Evolutionary conservation across 495 filamentous ascomycete species (phyloP).

Genomic region (Terfezia claveryi): DNA sequence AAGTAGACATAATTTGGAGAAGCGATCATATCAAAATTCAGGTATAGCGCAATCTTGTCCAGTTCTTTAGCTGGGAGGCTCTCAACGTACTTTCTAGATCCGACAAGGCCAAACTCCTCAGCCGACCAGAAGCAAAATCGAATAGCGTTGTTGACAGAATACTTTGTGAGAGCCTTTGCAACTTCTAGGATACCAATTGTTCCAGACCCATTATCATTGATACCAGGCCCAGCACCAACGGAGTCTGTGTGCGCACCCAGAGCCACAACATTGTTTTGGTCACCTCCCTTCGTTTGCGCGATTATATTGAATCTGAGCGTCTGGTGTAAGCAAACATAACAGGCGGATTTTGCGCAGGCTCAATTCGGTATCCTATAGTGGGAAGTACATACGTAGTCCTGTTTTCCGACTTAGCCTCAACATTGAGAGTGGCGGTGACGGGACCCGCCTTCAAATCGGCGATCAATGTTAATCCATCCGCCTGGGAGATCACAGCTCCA

Average conservation of each 20-base stretch:
- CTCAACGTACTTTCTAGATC: conserved; percentile 37
- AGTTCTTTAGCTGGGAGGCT: conserved; percentile 26
- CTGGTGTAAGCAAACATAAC: background rate
- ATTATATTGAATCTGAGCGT: conserved; percentile 35
- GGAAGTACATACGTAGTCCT: conserved; percentile 20
- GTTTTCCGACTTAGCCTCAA: conserved; percentile 25
- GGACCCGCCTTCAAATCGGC: conserved; percentile 21
- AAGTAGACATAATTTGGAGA: conserved; percentile 45
- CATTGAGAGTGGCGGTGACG: conserved; percentile 12
- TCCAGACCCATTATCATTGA: conserved; percentile 51
- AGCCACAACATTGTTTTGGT: conserved; percentile 39
- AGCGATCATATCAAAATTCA: conserved; percentile 67
- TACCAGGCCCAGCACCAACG: conserved; percentile 37
- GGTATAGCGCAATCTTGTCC: conserved; percentile 39
- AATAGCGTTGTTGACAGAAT: conserved; percentile 39
- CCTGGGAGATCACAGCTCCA: conserved; percentile 30
- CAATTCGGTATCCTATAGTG: no score
- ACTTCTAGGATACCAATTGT: conserved; percentile 40
- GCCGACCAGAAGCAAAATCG: conserved; percentile 50
- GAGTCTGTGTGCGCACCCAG: conserved; percentile 50
- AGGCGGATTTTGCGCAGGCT: conserved; percentile 2
- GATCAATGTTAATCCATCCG: conserved; percentile 29
- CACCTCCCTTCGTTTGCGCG: conserved; percentile 40
- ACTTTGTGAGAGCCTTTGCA: conserved; percentile 36
- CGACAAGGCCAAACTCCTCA: conserved; percentile 39